Percentiles rank a stretch among this genome's conserved stretches.
Evolutionary conservation across 441 rosid genomes (phyloP).

Genomic region (Metrosideros polymorpha): DNA sequence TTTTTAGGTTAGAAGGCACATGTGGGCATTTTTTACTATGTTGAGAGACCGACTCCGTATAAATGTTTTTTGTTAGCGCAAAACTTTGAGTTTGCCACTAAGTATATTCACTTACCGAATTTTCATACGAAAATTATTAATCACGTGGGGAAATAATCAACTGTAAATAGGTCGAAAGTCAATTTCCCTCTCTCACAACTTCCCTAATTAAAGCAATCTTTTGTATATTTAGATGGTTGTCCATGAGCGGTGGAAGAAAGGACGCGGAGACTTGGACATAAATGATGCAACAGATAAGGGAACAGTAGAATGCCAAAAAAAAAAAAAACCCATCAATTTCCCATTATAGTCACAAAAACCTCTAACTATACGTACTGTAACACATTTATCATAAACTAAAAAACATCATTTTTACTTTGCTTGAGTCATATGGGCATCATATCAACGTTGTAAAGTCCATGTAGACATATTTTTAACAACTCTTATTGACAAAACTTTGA

Average conservation of each 20-base stretch:
- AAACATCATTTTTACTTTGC: no score
- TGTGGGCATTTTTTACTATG: not conserved
- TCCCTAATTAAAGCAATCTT: no score
- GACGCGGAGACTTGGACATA: no score
- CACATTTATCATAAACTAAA: no score
- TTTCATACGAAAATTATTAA: not conserved
- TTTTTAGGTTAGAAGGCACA: not conserved
- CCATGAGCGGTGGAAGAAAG: no score
- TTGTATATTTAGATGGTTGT: no score
- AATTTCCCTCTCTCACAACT: no score
- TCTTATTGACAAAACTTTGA: not conserved
- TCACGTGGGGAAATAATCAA: not conserved
- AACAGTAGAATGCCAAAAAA: no score
- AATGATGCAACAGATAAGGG: no score
- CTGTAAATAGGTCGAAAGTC: not conserved
- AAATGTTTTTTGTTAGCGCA: not conserved
- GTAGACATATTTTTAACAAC: not conserved
- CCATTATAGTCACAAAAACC: no score
- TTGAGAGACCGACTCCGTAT: not conserved
- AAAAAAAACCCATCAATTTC: no score
- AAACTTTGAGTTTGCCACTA: not conserved
- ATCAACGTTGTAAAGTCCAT: not conserved
- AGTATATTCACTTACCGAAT: not conserved
- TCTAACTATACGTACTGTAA: not conserved
- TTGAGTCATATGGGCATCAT: rapidly evolving